These are phyloP conservation scores for Schwanniomyces yamadae DNA, from an alignment of 805 yeast species.

Conservation along the genomic window DNA sequence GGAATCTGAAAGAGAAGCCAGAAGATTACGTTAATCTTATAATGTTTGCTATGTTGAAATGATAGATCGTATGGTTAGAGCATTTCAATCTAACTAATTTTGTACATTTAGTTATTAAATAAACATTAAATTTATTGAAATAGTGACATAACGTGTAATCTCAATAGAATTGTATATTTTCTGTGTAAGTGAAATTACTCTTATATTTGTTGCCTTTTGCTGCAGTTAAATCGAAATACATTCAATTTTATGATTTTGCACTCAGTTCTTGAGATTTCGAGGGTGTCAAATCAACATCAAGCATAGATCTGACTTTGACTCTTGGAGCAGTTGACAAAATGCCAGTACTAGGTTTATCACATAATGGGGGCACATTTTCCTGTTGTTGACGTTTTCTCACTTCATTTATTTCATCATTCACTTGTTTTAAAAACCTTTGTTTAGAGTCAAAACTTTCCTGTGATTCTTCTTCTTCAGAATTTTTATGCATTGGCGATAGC, in stretches of 20 bases:
- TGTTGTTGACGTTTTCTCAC: conserved; percentile 8
- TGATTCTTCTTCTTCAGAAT: no score
- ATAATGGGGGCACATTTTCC: no score
- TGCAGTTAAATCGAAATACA: no score
- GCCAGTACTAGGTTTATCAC: no score
- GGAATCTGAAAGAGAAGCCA: conserved; percentile 99
- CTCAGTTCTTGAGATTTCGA: no score
- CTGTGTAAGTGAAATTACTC: no score
- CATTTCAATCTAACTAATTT: conserved; percentile 3
- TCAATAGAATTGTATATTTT: no score
- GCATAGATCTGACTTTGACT: no score
- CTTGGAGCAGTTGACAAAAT: no score
- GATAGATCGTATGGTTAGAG: not conserved
- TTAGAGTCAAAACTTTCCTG: conserved; percentile 9
- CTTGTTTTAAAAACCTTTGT: conserved; percentile 17
- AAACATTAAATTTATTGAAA: conserved; percentile 3
- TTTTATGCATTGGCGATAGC: not conserved
- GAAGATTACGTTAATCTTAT: conserved; percentile 74
- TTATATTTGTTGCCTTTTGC: no score
- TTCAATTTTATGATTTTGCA: no score
- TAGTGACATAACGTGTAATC: not conserved
- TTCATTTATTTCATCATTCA: conserved; percentile 23
- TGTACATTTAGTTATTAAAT: conserved; percentile 7
- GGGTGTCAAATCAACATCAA: no score
- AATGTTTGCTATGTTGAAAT: not conserved